phyloP scores from a whole-genome alignment of 169 alveolate species.

The Cryptosporidium baileyi region DNA sequence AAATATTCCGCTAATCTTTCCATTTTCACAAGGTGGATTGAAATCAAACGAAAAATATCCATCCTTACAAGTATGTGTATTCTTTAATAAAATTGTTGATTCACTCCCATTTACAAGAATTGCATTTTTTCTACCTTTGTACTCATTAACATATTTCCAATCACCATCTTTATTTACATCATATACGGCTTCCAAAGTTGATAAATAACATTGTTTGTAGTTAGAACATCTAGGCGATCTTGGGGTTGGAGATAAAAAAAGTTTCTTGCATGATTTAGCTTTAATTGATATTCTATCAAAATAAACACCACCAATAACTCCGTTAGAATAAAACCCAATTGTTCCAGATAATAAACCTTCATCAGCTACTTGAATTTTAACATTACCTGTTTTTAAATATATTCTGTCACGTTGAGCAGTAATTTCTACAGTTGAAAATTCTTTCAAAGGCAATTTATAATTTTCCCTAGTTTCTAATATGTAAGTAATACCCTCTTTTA shows the following conservation, averaged over 20 bases:
- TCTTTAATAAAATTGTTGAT: slow-evolving; percentile 46
- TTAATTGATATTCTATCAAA: slow-evolving; percentile 81
- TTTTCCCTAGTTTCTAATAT: slow-evolving; percentile 72
- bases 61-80: slow-evolving; percentile 63
- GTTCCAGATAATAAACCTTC: slow-evolving; percentile 85
- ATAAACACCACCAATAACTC: slow-evolving; percentile 83
- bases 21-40: slow-evolving; percentile 74
- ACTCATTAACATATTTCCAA: slow-evolving; percentile 56
- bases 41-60: slow-evolving; percentile 76
- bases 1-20: slow-evolving; percentile 72
- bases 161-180: slow-evolving; percentile 68
- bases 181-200: slow-evolving; percentile 69
- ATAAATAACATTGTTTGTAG: slow-evolving; percentile 70
- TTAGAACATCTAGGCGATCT: slow-evolving; percentile 74
- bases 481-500: slow-evolving; percentile 81
- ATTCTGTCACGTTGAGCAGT: slow-evolving; percentile 51
- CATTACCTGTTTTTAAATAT: slow-evolving; percentile 1
- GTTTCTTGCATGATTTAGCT: slow-evolving; percentile 77
- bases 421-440: slow-evolving; percentile 3
- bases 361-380: slow-evolving; percentile 78
- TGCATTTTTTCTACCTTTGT: slow-evolving; percentile 64
- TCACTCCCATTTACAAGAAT: slow-evolving; percentile 2
- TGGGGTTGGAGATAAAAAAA: slow-evolving; percentile 70
- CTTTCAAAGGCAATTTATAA: background rate
- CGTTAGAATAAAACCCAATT: slow-evolving; percentile 85